These are phyloP conservation scores for Elongisporangium anandrum DNA, from an alignment of 352 stramenopile species.

Conservation along the genomic window DNA sequence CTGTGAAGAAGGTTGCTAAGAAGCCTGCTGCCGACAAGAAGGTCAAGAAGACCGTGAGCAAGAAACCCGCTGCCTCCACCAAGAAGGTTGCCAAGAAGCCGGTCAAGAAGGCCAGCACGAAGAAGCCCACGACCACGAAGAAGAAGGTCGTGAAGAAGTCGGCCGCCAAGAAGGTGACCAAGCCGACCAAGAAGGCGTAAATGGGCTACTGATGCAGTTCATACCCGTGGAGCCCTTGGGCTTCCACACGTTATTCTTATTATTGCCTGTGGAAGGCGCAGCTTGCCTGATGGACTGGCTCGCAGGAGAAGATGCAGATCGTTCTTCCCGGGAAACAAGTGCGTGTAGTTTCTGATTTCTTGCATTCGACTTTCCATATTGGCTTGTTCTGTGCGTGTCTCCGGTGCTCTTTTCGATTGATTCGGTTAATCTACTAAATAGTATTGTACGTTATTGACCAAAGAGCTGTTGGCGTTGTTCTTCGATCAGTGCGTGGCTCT, in stretches of 20 bases:
- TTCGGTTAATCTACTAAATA: neutral
- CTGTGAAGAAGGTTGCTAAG: constrained; percentile 23
- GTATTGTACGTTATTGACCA: constrained; percentile 6
- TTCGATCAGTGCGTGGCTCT: constrained; percentile 68
- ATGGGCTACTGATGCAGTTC: neutral
- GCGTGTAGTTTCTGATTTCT: neutral
- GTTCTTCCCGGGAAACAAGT: neutral
- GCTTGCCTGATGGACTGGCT: neutral
- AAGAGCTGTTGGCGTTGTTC: constrained; percentile 73
- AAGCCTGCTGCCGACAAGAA: constrained; percentile 35
- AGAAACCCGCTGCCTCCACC: constrained; percentile 27
- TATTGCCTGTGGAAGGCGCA: constrained; percentile 33
- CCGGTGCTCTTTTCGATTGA: constrained; percentile 11
- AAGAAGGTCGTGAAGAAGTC: constrained; percentile 72
- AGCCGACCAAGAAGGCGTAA: constrained; percentile 14
- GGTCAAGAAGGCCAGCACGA: constrained; percentile 37
- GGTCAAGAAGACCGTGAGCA: constrained; percentile 17
- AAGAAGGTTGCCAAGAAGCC: constrained; percentile 21
- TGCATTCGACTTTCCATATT: neutral
- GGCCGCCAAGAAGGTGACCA: constrained; percentile 44
- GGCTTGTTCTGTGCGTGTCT: neutral
- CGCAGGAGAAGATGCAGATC: neutral
- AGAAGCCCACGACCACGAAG: constrained; percentile 54
- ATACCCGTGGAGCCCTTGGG: constrained; percentile 1
- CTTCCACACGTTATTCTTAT: constrained; percentile 48